Evolutionary conservation across 2,329 filamentous ascomycete species (phyloP).

Genomic region (Didymella pomorum): DNA sequence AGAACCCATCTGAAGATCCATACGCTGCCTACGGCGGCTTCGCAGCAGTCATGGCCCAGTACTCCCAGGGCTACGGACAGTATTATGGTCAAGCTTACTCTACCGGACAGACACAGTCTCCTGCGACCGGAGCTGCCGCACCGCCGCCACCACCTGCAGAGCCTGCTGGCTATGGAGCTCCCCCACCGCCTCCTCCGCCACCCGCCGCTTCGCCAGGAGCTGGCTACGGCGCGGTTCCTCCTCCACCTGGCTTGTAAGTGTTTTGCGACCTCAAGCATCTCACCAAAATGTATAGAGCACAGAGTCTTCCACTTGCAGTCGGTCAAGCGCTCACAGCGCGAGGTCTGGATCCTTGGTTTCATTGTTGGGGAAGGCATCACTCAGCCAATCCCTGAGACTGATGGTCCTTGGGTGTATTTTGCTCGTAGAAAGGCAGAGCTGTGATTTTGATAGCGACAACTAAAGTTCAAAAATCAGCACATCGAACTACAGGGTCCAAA

Average conservation of each 20-base stretch:
- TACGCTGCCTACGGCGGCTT: constrained; percentile 91
- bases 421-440: neutral
- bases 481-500: neutral
- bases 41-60: constrained; percentile 37
- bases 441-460: constrained; percentile 1
- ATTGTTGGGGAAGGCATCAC: neutral
- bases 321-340: neutral
- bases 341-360: constrained; percentile 1
- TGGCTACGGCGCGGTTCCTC: constrained; percentile 45
- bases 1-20: constrained; percentile 80
- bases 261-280: constrained; percentile 20
- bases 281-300: constrained; percentile 10
- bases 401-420: neutral
- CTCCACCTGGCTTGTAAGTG: constrained; percentile 29
- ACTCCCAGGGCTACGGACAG: constrained; percentile 43
- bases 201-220: constrained; percentile 45
- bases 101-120: constrained; percentile 34
- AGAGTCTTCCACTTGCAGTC: neutral
- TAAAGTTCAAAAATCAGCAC: neutral
- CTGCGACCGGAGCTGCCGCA: constrained; percentile 39
- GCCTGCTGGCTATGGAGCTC: constrained; percentile 39
- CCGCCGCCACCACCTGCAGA: constrained; percentile 45
- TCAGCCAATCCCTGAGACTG: neutral
- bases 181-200: constrained; percentile 47
- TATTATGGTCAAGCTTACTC: constrained; percentile 41